Conservation (phyloP, 306 rosid genomes). For the Casuarina glauca region DNA sequence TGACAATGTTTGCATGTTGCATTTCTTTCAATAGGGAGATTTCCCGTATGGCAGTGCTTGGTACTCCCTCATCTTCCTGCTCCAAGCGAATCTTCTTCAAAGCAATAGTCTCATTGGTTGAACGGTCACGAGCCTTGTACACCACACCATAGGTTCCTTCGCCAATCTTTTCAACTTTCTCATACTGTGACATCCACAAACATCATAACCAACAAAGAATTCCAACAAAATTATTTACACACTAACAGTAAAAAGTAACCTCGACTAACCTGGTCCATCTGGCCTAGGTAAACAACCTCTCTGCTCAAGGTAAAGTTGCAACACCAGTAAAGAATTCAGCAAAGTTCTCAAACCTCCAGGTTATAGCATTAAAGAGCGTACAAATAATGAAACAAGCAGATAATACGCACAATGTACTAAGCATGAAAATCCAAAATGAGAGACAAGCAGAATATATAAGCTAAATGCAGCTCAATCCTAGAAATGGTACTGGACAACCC, state of each 20-base stretch:
- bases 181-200: conserved; percentile 55
- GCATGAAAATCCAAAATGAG: neutral
- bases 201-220: conserved; percentile 9
- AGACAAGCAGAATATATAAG: neutral
- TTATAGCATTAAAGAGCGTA: neutral
- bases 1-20: conserved; percentile 90
- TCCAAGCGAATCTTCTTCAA: conserved; percentile 89
- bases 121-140: conserved; percentile 86
- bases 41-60: conserved; percentile 90
- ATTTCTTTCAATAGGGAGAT: conserved; percentile 87
- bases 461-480: neutral
- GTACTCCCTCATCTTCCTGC: conserved; percentile 94
- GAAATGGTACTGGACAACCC: neutral
- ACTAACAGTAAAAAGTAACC: neutral
- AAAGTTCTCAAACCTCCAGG: neutral
- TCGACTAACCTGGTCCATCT: neutral
- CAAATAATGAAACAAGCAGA: neutral
- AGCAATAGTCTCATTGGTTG: conserved; percentile 77
- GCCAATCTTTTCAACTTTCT: conserved; percentile 91
- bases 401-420: neutral
- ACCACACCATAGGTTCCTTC: conserved; percentile 95
- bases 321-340: neutral
- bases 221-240: neutral
- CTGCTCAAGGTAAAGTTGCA: neutral
- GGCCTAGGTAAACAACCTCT: neutral